A percentile compares a stretch with the other conserved stretches of the same genome.
phyloP scores from a whole-genome alignment of 2,329 filamentous ascomycete species.

The Microdochium trichocladiopsis region DNA sequence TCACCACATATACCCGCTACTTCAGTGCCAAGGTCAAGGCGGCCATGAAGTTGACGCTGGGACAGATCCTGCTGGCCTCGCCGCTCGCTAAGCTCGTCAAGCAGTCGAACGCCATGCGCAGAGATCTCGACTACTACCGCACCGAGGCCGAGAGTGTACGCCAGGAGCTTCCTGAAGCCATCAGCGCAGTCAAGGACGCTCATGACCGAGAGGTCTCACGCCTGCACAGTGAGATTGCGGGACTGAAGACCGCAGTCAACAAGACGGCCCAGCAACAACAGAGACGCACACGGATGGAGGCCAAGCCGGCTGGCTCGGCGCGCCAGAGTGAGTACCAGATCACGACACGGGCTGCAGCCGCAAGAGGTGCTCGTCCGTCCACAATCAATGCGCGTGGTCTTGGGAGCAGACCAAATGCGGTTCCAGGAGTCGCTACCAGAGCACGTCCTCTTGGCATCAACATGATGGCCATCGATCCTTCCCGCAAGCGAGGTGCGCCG shows the following conservation, averaged over 20 bases:
- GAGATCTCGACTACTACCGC: background rate
- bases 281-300: background rate
- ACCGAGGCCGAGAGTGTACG: background rate
- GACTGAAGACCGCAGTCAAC: background rate
- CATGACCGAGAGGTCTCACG: background rate
- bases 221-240: background rate
- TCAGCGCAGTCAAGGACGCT: background rate
- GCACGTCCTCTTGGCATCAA: background rate
- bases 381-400: background rate
- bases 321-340: background rate
- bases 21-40: background rate
- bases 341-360: background rate
- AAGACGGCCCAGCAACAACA: background rate
- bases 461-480: background rate
- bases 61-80: background rate
- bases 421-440: background rate
- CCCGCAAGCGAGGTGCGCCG: background rate
- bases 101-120: background rate
- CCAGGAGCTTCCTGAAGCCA: background rate
- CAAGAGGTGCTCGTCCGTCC: background rate
- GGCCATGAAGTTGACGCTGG: background rate
- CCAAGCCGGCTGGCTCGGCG: background rate
- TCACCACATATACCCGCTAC: background rate
- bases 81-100: conserved; percentile 1
- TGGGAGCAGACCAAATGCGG: background rate